Evolutionary conservation across 1,284 basidiomycete species (phyloP), one percentile per base, ranked within the genome.

Genomic region (Sporisorium reilianum): DNA sequence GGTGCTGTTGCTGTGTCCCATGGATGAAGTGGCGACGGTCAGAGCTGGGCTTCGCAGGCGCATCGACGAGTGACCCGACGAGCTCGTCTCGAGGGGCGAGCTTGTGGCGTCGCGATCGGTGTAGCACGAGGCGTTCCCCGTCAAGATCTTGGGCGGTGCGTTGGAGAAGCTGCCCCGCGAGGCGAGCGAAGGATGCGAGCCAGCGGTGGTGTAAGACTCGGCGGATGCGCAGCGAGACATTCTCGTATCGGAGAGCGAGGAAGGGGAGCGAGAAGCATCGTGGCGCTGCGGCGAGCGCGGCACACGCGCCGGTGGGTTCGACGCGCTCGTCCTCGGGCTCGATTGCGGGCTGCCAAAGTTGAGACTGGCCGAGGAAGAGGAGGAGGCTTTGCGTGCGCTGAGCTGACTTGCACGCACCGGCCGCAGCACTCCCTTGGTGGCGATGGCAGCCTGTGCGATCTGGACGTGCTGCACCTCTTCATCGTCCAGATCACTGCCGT

Each of bases 61-160:
- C 38, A 55, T 51, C 14, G 74, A 69, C 14, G 74, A 73, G 32
- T 77, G 75, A 22, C 66, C 66, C 6, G 71, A 75, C 8, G 70
- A 77, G 62, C 64, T 69, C 1, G 71, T 69, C 12, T 61, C 75
- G 30, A 74, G 55, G 18, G 70, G 69, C 42, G 75, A 77, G 55
- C 57, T 60, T 32, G 66, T 53, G 22, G 38, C 16, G 14, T 62
- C 59, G 14, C 50, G 48, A 5, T 74, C 71, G n/a, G 28, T 38
- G 38, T 28, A 53, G 14, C 16, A 26, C 14, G 61, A 64, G 1
- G 55, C 48, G 16, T 51, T 59, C 32, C 51, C 52, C 3, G 65
- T 63, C 11, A 52, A 52, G 60, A 69, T 59, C 40, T 42, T 54
- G 4, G 61, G 61, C 23, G 57, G 60, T 20, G 60, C 66, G 36